Base-by-base conservation (phyloP, 768 basidiomycete genomes). In the Gloeophyllum trabeum region DNA sequence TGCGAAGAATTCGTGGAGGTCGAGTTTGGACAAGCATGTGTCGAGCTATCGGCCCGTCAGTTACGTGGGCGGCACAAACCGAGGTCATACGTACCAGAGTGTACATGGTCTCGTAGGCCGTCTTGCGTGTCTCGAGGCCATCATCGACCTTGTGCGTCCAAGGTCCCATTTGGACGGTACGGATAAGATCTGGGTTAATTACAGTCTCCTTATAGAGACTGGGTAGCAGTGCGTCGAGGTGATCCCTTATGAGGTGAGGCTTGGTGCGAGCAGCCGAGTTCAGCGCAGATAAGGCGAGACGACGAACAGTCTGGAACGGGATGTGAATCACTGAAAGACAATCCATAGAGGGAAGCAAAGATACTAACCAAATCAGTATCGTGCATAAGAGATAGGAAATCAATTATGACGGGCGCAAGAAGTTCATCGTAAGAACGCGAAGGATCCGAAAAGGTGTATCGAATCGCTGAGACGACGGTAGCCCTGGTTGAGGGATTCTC, bases 111-210 rank as follows among this genome's bases (percentile, higher is more conserved):
- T 99, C 96, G 61, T 88, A 98, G 2, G 96, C 94, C 0, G 89
- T 93, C 70, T 97, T 98, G 45, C 96, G 79, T 18, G 92, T 81
- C 48, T 98, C 94, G 30, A 98, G 70, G 38, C 96, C 96, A 49
- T 98, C 93, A 52, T 99, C 96, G 41, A 96, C 89, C 57, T 87
- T 91, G 63, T 94, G 90, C 21, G 83, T 87, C 91, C 91, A 96
- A 2, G 92, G 91, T 18, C 92, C 91, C 92, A 96, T 96, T 55
- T 91, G 88, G 10, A 96, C 91, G 1, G 85, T 88, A 23, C 86
- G 79, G 54, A 94, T 81, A 45, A 92, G 76, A 2, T 80, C 71
- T 2, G 75, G 70, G 48, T 88, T 90, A 56, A 92, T 63, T 26
- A 70, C 55, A 0, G 93, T 96, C 63, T 97, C 90, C 26, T 75